Conservation (phyloP, 768 basidiomycete genomes). For the Lyophyllum shimeji region DNA sequence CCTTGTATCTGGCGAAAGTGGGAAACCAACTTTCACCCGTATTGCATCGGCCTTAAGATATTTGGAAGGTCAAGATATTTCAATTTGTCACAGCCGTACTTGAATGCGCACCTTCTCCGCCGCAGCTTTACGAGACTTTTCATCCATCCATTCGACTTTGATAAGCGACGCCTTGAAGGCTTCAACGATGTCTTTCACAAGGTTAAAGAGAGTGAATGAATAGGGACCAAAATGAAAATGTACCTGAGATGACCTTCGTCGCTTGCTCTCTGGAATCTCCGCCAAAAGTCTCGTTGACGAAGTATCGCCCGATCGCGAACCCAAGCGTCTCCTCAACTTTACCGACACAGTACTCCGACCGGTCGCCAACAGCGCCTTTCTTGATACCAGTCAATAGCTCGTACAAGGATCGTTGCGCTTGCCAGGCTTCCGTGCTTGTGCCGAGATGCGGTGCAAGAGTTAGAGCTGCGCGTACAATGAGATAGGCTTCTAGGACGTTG, state of each 20-base stretch:
- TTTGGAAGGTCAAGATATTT: neutral
- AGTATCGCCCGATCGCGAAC: slow-evolving; percentile 88
- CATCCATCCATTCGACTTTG: slow-evolving; percentile 89
- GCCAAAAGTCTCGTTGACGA: slow-evolving; percentile 81
- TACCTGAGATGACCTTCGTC: slow-evolving; percentile 80
- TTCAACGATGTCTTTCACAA: slow-evolving; percentile 64
- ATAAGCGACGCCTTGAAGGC: slow-evolving; percentile 80
- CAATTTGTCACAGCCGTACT: too few relatives aligned
- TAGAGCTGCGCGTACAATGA: slow-evolving; percentile 75
- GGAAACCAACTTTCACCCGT: slow-evolving; percentile 92
- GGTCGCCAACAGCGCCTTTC: slow-evolving; percentile 80
- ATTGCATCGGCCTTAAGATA: slow-evolving; percentile 68
- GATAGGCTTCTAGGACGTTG: slow-evolving; percentile 83
- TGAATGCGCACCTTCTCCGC: slow-evolving; percentile 71
- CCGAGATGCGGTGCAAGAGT: slow-evolving; percentile 72
- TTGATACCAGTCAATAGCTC: slow-evolving; percentile 83
- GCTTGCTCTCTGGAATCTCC: slow-evolving; percentile 79
- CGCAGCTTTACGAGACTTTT: slow-evolving; percentile 75
- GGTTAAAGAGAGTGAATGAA: neutral
- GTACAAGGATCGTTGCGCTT: slow-evolving; percentile 65
- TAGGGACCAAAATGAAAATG: slow-evolving; percentile 11
- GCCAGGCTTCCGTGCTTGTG: slow-evolving; percentile 73
- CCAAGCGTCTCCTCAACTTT: slow-evolving; percentile 75
- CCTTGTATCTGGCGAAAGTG: slow-evolving; percentile 79
- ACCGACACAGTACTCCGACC: slow-evolving; percentile 80